Base-by-base conservation (phyloP, 2,329 filamentous ascomycete species). In the Nemania serpens region DNA sequence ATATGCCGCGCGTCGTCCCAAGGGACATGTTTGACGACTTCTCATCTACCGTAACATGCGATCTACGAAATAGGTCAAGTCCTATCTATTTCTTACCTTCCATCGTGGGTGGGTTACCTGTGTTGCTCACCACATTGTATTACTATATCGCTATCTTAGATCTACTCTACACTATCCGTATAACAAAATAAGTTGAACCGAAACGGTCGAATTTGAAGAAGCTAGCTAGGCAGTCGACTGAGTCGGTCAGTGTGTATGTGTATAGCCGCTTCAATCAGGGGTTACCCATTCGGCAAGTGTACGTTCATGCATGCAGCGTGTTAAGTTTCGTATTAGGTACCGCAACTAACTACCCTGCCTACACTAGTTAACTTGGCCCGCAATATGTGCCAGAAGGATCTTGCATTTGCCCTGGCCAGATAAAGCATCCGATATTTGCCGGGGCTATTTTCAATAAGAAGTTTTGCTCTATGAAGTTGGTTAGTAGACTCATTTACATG, bases 281-380 rank as follows among this genome's bases (percentile, higher is more conserved):
- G 42, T 36, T 25, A 20, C 39, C 39, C 18, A 61, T 59, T 62
- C 59, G 59, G 59, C 59, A 62, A 45, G 59, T 55, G 55, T 62
- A 55, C 55, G 59, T 62, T 55, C 59, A 62, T 47, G 55, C 25
- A 29, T 7, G 25, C 25, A 7, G 3, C 25, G 25, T 29, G 3
- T 4, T 29, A 29, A 3, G 25, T 29, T 29, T 29, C 4, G 3
- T 29, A 29, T 29, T 29, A 29, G 25, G 25, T 29, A 29, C 25
- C 25, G 25, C 50, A 51, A 50, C 39, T 55, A 33, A 56, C 55
- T 49, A 61, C 17, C 37, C 52, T 42, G 48, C 15, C 43, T 29
- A 29, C 36, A 25, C 47, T 43, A 53, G 52, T 47, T 17, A 48
- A 36, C 58, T 56, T 57, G 42, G 53, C 48, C 58, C 47, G 41